Base-by-base conservation (phyloP, 164 flowering plant species). In the Kingdonia uniflora region DNA sequence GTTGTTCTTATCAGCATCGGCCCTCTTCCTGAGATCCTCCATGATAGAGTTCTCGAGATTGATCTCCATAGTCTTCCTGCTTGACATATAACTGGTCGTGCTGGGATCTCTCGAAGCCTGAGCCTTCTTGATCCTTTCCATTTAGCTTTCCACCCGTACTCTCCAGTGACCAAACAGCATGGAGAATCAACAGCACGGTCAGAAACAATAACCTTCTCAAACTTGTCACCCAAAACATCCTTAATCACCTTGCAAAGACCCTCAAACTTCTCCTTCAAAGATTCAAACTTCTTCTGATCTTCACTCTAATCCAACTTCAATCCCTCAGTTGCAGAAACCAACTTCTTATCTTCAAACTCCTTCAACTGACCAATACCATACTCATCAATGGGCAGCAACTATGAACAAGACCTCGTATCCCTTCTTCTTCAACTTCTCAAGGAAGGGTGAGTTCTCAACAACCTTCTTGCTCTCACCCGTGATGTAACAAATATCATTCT, bases 371-470 rank as follows among this genome's bases (percentile, higher is more conserved):
- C 49, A 17, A 45, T 14, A 0, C 23, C 49, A 19, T 45, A 45
- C 49, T 45, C 49, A 12, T 45, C 49, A 16, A 45, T 45, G n/a
- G 17, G 49, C 49, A 45, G 19, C 49, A 45, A 45, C 49, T 24
- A 45, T 45, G 49, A n/a, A 45, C 13, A 45, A 13, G 19, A 45
- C 49, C 11, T 45, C 49, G 14, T 45, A 45, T 5, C 49, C 49
- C 49, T 20, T 45, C 24, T 45, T 45, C 49, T 45, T 45, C 25
- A 45, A 7, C 49, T 45, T 45, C 49, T 45, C 49, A 45, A 45
- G 49, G 49, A 45, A 45, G 17, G 49, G 49, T 19, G 49, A 45
- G 49, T 45, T 45, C 49, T 45, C 49, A 10, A 45, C 49, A 45
- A 24, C 49, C 23, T 45, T 45, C 24, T 45, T 45, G 11, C 49